Evolutionary conservation across 1,139 yeast genomes (phyloP), one percentile per base, ranked within the genome.

Genomic region (Protomyces macrosporus): DNA sequence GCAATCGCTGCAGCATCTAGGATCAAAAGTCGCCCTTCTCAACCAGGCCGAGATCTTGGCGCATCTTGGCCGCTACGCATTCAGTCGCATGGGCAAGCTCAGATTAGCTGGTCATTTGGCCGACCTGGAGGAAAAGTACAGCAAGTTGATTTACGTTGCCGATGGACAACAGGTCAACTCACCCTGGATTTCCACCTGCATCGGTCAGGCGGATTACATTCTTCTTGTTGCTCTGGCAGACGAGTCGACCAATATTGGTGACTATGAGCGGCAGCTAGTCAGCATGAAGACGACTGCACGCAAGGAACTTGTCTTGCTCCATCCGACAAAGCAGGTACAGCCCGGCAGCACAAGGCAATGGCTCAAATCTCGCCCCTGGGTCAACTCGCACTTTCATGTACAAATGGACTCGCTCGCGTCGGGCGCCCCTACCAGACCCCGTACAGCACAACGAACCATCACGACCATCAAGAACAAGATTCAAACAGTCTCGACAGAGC

Each of bases 161-260:
- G 98, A 93, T 71, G 85, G 97, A 0, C 62, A 55, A 14, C 81
- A 88, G 0, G 84, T 88, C 2, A 85, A 85, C 68, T 88, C 97
- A 0, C 82, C 85, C 39, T 93, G 98, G 98, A 90, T 97, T 0
- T 82, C 84, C 7, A 89, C 97, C 0, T 93, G 98, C 74, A 87
- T 93, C 57, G 84, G 95, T 4, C 98, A 91, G 74, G 98, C 97
- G 10, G 98, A 93, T 74, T 91, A 97, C 76, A 84, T 90, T 2
- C 79, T 84, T 64, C 69, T 78, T 34, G 69, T 78, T 5, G 80
- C 80, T 0, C 76, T 76, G 61, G 85, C 87, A 3, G 77, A 78
- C 4, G 81, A 83, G 2, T 85, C 85, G 5, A 84, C 90, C 0
- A 83, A 83, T 35, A 79, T 89, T 53, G 97, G 98, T 2, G 97